A percentile compares a stretch with the other conserved stretches of the same genome.
phyloP scores from a whole-genome alignment of 2,329 filamentous ascomycete species.

The Arthrobotrys entomopaga region DNA sequence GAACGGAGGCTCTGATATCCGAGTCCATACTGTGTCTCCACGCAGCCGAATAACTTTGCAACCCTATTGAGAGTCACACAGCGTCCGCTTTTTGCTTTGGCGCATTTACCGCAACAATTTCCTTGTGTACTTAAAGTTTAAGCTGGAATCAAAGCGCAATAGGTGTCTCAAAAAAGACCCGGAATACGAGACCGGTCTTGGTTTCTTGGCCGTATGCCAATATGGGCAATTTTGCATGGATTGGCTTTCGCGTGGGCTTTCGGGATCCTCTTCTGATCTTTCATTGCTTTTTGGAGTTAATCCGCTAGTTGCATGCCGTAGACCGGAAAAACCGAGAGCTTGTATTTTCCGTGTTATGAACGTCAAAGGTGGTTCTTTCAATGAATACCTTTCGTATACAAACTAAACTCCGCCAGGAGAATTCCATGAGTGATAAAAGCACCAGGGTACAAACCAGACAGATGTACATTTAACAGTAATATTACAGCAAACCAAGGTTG shows the following conservation, averaged over 20 bases:
- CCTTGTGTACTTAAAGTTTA: slow-evolving; percentile 15
- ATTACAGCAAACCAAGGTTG: slow-evolving; percentile 16
- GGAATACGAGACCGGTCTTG: background rate
- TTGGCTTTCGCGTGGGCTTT: slow-evolving; percentile 26
- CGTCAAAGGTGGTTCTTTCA: no score
- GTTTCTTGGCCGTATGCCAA: slow-evolving; percentile 12
- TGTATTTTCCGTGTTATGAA: no score
- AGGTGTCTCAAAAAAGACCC: background rate
- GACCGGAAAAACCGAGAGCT: slow-evolving; percentile 23
- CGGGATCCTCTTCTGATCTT: slow-evolving; percentile 7
- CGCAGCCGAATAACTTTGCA: no score
- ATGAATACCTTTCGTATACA: no score
- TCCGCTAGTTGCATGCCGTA: slow-evolving; percentile 20
- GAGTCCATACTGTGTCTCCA: no score
- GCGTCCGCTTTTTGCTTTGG: slow-evolving; percentile 26
- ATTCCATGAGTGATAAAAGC: no score
- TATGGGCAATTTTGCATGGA: no score
- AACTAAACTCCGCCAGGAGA: no score
- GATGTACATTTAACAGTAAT: no score
- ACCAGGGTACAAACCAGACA: no score
- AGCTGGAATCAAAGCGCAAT: slow-evolving; percentile 47
- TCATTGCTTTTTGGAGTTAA: slow-evolving; percentile 24
- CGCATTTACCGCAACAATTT: slow-evolving; percentile 35
- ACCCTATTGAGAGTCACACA: no score
- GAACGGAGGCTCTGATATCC: no score